phyloP scores from a whole-genome alignment of 768 basidiomycete genomes.

The Leccinum imitatum region DNA sequence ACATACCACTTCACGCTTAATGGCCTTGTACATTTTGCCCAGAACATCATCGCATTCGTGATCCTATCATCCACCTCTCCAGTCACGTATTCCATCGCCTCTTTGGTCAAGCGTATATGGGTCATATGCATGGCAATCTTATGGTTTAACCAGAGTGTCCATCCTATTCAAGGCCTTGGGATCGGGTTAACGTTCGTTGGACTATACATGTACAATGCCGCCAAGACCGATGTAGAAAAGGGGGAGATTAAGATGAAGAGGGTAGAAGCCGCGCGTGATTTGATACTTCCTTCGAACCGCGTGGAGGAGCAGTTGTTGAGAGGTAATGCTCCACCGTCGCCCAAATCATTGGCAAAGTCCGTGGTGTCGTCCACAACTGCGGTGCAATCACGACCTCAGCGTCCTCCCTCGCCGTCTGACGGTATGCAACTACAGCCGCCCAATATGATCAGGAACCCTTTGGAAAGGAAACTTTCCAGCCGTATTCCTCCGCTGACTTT shows the following conservation, averaged over 20 bases:
- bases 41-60: constrained; percentile 97
- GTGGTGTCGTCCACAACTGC: constrained; percentile 26
- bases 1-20: constrained; percentile 87
- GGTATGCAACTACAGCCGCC: constrained; percentile 2
- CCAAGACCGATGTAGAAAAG: constrained; percentile 88
- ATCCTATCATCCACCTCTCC: constrained; percentile 95
- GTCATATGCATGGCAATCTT: constrained; percentile 98
- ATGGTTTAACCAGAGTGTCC: constrained; percentile 91
- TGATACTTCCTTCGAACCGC: constrained; percentile 69
- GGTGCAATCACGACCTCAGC: constrained; percentile 22
- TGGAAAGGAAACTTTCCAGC: constrained; percentile 18
- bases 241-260: constrained; percentile 88
- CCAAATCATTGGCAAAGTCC: constrained; percentile 3
- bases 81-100: constrained; percentile 98
- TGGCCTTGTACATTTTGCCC: constrained; percentile 93
- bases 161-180: constrained; percentile 84
- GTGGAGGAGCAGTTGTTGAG: constrained; percentile 53
- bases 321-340: constrained; percentile 36
- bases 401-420: constrained; percentile 5
- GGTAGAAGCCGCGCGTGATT: constrained; percentile 67
- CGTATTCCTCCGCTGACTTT: constrained; percentile 20
- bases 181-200: constrained; percentile 88
- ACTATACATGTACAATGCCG: constrained; percentile 93
- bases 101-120: constrained; percentile 94
- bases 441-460: constrained; percentile 7